A percentile compares a stretch with the other conserved stretches of the same genome.
These are phyloP conservation scores for Dactylellina parvicollis DNA, from an alignment of 2,329 filamentous ascomycete species.

Conservation along the genomic window DNA sequence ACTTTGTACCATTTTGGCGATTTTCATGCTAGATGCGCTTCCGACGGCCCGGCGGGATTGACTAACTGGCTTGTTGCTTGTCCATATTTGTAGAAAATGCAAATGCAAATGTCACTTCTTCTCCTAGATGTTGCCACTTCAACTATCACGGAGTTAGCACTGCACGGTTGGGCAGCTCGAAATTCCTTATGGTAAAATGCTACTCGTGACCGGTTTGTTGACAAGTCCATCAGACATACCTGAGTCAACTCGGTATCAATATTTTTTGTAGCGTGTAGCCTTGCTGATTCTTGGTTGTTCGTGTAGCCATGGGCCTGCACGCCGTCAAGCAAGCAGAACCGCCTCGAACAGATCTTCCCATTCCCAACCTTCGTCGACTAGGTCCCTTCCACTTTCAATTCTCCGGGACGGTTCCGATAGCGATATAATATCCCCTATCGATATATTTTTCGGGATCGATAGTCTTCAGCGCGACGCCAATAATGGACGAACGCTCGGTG, in stretches of 20 bases:
- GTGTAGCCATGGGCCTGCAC: too few relatives aligned
- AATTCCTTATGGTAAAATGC: neutral
- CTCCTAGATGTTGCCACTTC: neutral
- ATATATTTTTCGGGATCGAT: conserved; percentile 3
- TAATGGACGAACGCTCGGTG: conserved; percentile 4
- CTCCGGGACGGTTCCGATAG: neutral
- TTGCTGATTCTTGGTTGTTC: too few relatives aligned
- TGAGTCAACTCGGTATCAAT: neutral
- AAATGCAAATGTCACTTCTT: neutral
- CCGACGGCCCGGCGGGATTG: too few relatives aligned
- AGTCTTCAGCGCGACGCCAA: conserved; percentile 10
- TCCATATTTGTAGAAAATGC: neutral
- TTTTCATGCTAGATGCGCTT: too few relatives aligned
- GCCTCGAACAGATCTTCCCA: neutral
- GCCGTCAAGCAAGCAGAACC: too few relatives aligned
- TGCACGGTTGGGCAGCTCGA: neutral
- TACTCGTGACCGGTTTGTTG: neutral
- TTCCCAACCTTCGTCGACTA: neutral
- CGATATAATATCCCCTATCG: neutral
- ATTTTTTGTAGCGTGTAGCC: too few relatives aligned
- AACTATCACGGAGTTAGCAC: neutral
- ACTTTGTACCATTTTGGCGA: neutral
- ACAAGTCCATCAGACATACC: neutral
- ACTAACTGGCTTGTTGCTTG: too few relatives aligned
- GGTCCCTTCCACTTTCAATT: neutral